Evolutionary conservation across 1,284 basidiomycete genomes (phyloP), one percentile per base, ranked within the genome.

Genomic region (Lignosus rhinocerotis): DNA sequence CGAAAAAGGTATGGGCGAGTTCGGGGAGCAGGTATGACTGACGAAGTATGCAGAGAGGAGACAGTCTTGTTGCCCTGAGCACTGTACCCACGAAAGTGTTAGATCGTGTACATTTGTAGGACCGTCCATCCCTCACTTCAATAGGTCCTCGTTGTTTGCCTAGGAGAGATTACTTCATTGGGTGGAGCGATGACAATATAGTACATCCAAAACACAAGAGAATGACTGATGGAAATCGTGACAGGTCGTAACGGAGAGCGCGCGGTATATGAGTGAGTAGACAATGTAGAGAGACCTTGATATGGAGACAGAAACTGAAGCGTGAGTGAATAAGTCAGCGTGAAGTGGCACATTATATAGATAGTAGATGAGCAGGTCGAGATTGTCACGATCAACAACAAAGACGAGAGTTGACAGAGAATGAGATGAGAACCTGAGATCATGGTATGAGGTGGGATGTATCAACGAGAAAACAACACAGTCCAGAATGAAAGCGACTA

Each of bases 291-390:
- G 44, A 46, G 25, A 47, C 32, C 38, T 14, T 33, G 38, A 41
- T 11, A 25, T 11, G 31, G 17, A 14, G 38, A n/a, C 19, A 32
- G 34, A 32, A 21, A 32, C 33, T 17, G 45, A 54, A 38, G 9
- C 21, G 34, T 47, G 54, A 55, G 46, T 44, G 34, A 59, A 64
- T 64, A 61, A 64, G 57, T 64, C 62, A 64, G 46, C 47, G 46
- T 57, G 47, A n/a, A 38, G 21, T 42, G 43, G 32, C 43, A 48
- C 45, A 52, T 48, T 38, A 59, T 32, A 1, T 21, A 19, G n/a
- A 14, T 33, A 10, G 36, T 51, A 31, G 21, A 50, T 36, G 47
- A 47, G 31, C 25, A 36, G 34, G 8, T 21, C 36, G 30, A 9
- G 39, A 48, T 50, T 48, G 54, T 25, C 25, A 25, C 25, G 4